Base-by-base conservation (phyloP, 225 moss, liverwort and hornwort genomes). In the Bryoerythrophyllum caledonicum region DNA sequence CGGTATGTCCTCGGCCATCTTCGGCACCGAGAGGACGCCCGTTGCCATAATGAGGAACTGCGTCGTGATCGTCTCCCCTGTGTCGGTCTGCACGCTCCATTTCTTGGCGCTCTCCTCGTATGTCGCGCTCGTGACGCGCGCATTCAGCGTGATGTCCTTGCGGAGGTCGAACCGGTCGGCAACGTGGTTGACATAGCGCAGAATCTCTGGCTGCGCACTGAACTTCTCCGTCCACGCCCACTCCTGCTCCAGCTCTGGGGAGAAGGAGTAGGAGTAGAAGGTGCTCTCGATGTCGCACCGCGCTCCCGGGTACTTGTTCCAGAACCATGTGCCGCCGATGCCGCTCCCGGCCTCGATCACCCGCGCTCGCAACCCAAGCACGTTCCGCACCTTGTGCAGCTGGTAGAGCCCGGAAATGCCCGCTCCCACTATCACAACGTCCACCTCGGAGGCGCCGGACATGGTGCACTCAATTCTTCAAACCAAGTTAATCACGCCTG, bases 141-240 rank as follows among this genome's bases (percentile, higher is more conserved):
- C 23, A 65, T 69, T 73, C 62, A 87, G 75, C 12, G 74, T 73
- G 72, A 87, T 76, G 75, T 80, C 71, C 41, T 74, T 80, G 20
- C 86, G 79, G 32, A 87, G 82, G 17, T 89, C 82, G 32, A 87
- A 87, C 1, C 71, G 79, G 67, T 89, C 80, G 1, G 74, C 82
- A 30, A 89, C 86, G 49, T 84, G 62, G 35, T 81, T 74, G 63
- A 89, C 0, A 55, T 89, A 89, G 57, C 69, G 58, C 40, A 81
- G 68, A 57, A 89, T 70, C 51, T 87, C 89, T 19, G 19, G 35
- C 26, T 21, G 71, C 0, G 65, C 28, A 3, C 25, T 1, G 68
- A 79, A 87, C 13, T 73, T 86, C 65, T 84, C 84, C 11, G 26
- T 75, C 89, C 86, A 89, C 3, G 16, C 78, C 89, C 89, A 89